Evolutionary conservation across 2,329 filamentous ascomycete species (phyloP).

Genomic region (Pseudogymnoascus sp.): DNA sequence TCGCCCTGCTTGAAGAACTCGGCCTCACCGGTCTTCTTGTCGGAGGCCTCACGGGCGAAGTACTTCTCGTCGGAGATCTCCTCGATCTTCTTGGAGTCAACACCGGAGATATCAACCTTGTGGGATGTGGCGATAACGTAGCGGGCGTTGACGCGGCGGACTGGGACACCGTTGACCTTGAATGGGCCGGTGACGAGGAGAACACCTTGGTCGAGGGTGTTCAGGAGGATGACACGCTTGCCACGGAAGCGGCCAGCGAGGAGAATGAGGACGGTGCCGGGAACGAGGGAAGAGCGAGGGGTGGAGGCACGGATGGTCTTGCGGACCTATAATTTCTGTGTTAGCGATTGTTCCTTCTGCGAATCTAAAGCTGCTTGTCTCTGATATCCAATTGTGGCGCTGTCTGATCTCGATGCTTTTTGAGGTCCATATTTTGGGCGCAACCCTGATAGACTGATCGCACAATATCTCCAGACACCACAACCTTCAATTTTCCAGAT

Average conservation of each 20-base stretch:
- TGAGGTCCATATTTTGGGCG: not conserved
- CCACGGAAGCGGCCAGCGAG: constrained; percentile 98
- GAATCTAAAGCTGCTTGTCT: not conserved
- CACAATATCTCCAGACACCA: constrained; percentile 7
- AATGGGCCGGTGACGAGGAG: constrained; percentile 99
- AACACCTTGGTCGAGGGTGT: constrained; percentile 93
- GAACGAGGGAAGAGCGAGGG: constrained; percentile 81
- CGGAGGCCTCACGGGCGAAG: constrained; percentile 91
- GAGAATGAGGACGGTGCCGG: constrained; percentile 95
- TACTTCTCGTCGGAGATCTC: constrained; percentile 69
- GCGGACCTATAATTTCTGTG: constrained; percentile 62
- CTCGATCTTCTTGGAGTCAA: constrained; percentile 86
- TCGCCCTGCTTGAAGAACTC: constrained; percentile 99
- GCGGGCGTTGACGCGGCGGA: constrained; percentile 87
- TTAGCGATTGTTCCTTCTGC: constrained; percentile 18
- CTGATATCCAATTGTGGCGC: constrained; percentile 5
- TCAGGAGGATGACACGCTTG: constrained; percentile 99
- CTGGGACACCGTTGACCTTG: constrained; percentile 99
- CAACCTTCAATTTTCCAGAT: constrained; percentile 6
- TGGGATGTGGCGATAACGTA: constrained; percentile 89
- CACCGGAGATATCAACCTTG: constrained; percentile 73
- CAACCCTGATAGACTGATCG: constrained; percentile 6
- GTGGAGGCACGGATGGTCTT: constrained; percentile 85
- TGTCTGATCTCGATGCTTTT: not conserved
- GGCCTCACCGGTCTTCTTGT: constrained; percentile 95